Evolutionary conservation across 108 stramenopile genomes (phyloP).

Genomic region (Skeletonema marinoi): DNA sequence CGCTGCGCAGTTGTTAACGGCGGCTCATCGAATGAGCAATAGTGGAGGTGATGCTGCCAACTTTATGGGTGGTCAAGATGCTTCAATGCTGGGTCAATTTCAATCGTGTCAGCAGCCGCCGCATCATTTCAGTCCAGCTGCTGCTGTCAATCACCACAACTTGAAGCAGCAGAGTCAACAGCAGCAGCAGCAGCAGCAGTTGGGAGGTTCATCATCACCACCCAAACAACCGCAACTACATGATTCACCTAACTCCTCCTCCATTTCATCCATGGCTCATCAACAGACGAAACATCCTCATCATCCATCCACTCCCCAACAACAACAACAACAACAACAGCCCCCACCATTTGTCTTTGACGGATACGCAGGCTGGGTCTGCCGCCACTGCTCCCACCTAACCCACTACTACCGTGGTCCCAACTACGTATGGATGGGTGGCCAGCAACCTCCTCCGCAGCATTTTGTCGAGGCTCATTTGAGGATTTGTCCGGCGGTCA

Average conservation of each 20-base stretch:
- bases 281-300: not conserved
- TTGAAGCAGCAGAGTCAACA: too few relatives aligned
- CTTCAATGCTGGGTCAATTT: too few relatives aligned
- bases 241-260: too few relatives aligned
- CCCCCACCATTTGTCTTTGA: slow-evolving; percentile 41
- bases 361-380: slow-evolving; percentile 45
- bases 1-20: too few relatives aligned
- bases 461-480: slow-evolving; percentile 37
- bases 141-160: too few relatives aligned
- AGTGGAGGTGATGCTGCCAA: too few relatives aligned
- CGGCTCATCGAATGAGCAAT: too few relatives aligned
- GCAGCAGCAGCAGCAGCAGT: not conserved
- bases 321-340: not conserved
- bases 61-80: too few relatives aligned
- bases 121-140: too few relatives aligned
- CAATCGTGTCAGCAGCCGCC: too few relatives aligned
- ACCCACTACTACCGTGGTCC: slow-evolving; percentile 38
- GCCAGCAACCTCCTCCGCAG: slow-evolving; percentile 31
- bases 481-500: slow-evolving; percentile 35
- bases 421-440: slow-evolving; percentile 43
- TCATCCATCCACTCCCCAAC: not conserved
- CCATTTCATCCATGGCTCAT: too few relatives aligned
- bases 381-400: slow-evolving; percentile 39
- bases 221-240: too few relatives aligned
- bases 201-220: not conserved